phyloP scores from a whole-genome alignment of 148 eudicot species.

The Nepenthes mirabilis region DNA sequence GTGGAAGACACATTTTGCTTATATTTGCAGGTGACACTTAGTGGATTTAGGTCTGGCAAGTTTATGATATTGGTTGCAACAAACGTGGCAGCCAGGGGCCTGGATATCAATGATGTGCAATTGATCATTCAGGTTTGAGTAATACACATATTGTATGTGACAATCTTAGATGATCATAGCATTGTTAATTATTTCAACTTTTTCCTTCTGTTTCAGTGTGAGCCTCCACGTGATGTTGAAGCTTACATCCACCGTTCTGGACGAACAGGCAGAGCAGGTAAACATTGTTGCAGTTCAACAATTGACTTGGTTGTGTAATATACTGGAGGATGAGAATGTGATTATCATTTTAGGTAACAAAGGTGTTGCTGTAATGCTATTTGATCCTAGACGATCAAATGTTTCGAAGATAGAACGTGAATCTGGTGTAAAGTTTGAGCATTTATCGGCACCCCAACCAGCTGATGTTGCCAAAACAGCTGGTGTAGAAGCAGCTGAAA shows the following conservation, averaged over 20 bases:
- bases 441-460: slow-evolving; percentile 84
- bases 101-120: slow-evolving; percentile 88
- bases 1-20: neutral
- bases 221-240: slow-evolving; percentile 96
- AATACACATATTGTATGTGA: neutral
- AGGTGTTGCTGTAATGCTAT: slow-evolving; percentile 91
- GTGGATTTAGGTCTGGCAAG: slow-evolving; percentile 83
- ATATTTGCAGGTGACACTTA: slow-evolving; percentile 50
- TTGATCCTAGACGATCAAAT: slow-evolving; percentile 64
- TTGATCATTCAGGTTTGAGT: slow-evolving; percentile 66
- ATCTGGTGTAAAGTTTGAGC: slow-evolving; percentile 91
- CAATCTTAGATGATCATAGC: neutral
- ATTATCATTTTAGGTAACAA: slow-evolving; percentile 42
- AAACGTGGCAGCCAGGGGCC: slow-evolving; percentile 86
- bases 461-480: slow-evolving; percentile 90
- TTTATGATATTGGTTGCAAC: slow-evolving; percentile 82
- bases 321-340: neutral
- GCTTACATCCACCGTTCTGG: slow-evolving; percentile 98
- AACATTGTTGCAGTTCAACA: neutral
- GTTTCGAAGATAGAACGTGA: slow-evolving; percentile 73
- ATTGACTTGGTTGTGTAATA: neutral
- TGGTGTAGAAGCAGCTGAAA: slow-evolving; percentile 59
- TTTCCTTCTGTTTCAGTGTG: slow-evolving; percentile 36
- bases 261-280: slow-evolving; percentile 95
- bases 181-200: neutral